A percentile compares a stretch with the other conserved stretches of the same genome.
These are phyloP conservation scores for Rosa persica DNA, from an alignment of 306 rosid species.

Conservation along the genomic window DNA sequence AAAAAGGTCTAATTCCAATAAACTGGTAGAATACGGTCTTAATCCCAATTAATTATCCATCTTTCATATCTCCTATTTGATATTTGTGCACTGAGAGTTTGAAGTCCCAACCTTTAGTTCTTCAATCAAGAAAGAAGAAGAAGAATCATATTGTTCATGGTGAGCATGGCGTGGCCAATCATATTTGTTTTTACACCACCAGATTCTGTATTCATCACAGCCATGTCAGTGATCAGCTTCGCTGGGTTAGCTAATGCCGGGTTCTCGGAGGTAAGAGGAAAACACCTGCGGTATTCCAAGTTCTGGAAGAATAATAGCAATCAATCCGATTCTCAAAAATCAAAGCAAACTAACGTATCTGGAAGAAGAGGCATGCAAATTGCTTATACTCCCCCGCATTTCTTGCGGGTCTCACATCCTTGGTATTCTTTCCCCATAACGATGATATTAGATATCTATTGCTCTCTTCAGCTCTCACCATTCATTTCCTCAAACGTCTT, in stretches of 20 bases:
- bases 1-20: too few relatives aligned
- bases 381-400: conserved; percentile 64
- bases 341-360: conserved; percentile 34
- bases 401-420: conserved; percentile 46
- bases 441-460: conserved; percentile 36
- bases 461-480: conserved; percentile 50
- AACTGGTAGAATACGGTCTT: too few relatives aligned
- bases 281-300: conserved; percentile 67
- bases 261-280: conserved; percentile 49
- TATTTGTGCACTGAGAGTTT: neutral
- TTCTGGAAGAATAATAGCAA: conserved; percentile 32
- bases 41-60: too few relatives aligned
- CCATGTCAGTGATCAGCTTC: conserved; percentile 44
- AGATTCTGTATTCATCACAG: conserved; percentile 39
- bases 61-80: too few relatives aligned
- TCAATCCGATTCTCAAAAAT: neutral
- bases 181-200: conserved; percentile 51
- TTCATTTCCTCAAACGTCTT: conserved; percentile 79
- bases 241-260: conserved; percentile 34
- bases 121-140: neutral
- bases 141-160: neutral
- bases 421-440: conserved; percentile 36
- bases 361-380: conserved; percentile 61
- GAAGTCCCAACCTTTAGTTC: neutral
- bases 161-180: conserved; percentile 16